Evolutionary conservation across 768 basidiomycete genomes (phyloP).

Genomic region (Chalciporus piperatus): DNA sequence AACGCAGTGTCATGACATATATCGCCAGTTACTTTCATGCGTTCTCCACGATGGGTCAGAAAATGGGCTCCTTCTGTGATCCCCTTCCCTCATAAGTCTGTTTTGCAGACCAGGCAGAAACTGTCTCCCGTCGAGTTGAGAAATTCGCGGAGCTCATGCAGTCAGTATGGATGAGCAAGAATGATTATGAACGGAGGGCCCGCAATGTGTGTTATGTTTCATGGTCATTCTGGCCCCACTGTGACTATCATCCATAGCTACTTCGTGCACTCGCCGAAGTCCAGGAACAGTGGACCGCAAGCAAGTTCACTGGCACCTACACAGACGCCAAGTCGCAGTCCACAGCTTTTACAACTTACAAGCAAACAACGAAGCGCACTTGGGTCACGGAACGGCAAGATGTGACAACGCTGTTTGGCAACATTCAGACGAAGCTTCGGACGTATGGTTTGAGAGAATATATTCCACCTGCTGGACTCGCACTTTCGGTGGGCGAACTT

Average conservation of each 20-base stretch:
- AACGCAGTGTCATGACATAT: conserved; percentile 97
- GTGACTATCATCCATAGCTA: conserved; percentile 40
- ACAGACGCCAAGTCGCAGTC: conserved; percentile 77
- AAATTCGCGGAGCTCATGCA: conserved; percentile 97
- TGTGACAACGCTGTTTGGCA: conserved; percentile 81
- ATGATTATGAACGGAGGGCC: conserved; percentile 91
- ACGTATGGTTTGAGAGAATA: conserved; percentile 89
- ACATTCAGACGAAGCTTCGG: conserved; percentile 89
- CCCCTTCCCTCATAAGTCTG: background rate
- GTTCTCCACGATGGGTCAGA: conserved; percentile 91
- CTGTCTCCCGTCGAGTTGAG: conserved; percentile 87
- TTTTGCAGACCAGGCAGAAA: conserved; percentile 84
- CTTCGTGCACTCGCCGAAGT: conserved; percentile 64
- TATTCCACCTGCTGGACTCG: conserved; percentile 69
- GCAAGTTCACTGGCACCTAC: conserved; percentile 71
- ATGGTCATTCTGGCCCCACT: background rate
- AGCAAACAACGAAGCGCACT: conserved; percentile 76
- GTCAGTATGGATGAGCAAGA: conserved; percentile 81
- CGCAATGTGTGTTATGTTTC: conserved; percentile 47
- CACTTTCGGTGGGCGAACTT: conserved; percentile 46
- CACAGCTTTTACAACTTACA: conserved; percentile 71
- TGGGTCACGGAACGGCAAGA: conserved; percentile 94
- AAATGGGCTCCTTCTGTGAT: background rate
- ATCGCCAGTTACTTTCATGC: conserved; percentile 98
- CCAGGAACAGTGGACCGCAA: conserved; percentile 66